Evolutionary conservation across 305 asterid species (phyloP).

Genomic region (Fraxinus angustifolia): DNA sequence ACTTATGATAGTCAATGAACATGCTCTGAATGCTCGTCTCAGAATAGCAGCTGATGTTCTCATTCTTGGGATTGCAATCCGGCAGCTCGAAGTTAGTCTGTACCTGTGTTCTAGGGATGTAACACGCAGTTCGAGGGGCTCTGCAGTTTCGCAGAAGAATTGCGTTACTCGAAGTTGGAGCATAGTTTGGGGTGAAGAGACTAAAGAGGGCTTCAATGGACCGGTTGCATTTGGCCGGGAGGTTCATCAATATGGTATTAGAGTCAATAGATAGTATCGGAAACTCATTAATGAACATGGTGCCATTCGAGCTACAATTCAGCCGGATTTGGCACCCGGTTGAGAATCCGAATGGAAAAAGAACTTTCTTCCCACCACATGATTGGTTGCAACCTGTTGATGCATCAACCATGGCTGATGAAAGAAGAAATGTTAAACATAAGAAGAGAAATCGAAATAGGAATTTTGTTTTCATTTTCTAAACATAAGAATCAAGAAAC

Average conservation of each 20-base stretch:
- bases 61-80: conserved; percentile 39
- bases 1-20: conserved; percentile 39
- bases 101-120: conserved; percentile 58
- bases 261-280: conserved; percentile 39
- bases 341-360: conserved; percentile 46
- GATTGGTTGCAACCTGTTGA: conserved; percentile 27
- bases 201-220: conserved; percentile 39
- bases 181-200: conserved; percentile 51
- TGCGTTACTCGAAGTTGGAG: conserved; percentile 67
- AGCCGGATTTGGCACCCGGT: conserved; percentile 42
- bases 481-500: not conserved
- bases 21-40: conserved; percentile 35
- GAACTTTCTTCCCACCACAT: conserved; percentile 29
- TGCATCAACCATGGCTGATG: conserved; percentile 8
- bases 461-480: not conserved
- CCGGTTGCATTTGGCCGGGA: conserved; percentile 56
- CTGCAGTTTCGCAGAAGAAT: conserved; percentile 56
- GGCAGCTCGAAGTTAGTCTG: conserved; percentile 59
- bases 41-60: conserved; percentile 59
- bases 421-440: not conserved
- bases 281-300: conserved; percentile 30
- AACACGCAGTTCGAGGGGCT: conserved; percentile 32
- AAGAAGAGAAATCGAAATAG: not conserved
- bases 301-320: conserved; percentile 33
- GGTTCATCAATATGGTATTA: conserved; percentile 40